These are phyloP conservation scores for Phytopythium aichiense DNA, from an alignment of 352 stramenopile species.

Conservation along the genomic window DNA sequence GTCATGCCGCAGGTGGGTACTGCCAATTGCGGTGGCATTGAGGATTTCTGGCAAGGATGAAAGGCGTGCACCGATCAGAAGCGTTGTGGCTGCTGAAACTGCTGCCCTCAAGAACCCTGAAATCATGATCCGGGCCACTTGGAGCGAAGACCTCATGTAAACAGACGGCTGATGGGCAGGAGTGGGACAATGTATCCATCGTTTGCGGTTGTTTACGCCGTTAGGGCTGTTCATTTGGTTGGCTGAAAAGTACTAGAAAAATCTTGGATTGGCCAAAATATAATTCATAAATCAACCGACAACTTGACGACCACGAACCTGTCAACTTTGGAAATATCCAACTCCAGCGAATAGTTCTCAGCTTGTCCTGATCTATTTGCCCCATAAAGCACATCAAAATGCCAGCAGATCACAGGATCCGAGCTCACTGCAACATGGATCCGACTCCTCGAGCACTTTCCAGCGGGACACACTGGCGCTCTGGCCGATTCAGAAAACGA, in stretches of 20 bases:
- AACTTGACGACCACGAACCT: not conserved
- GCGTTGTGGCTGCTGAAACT: not conserved
- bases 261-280: not conserved
- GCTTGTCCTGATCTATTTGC: not conserved
- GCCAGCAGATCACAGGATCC: no score
- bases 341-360: not conserved
- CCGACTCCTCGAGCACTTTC: not conserved
- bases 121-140: not conserved
- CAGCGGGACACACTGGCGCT: not conserved
- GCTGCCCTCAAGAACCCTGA: not conserved
- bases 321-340: not conserved
- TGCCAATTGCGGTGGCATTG: no score
- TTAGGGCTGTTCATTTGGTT: not conserved
- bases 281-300: not conserved
- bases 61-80: no score
- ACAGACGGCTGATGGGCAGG: not conserved
- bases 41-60: no score
- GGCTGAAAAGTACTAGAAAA: not conserved
- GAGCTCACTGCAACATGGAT: not conserved
- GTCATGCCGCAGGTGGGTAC: no score
- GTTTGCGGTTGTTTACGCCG: not conserved
- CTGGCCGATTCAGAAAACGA: not conserved
- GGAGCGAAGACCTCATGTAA: not conserved
- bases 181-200: constrained; percentile 7
- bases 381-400: not conserved